Percentiles rank a stretch among this genome's conserved stretches.
These are phyloP conservation scores for Actinidia polygama DNA, from an alignment of 179 eudicot species.

Conservation along the genomic window DNA sequence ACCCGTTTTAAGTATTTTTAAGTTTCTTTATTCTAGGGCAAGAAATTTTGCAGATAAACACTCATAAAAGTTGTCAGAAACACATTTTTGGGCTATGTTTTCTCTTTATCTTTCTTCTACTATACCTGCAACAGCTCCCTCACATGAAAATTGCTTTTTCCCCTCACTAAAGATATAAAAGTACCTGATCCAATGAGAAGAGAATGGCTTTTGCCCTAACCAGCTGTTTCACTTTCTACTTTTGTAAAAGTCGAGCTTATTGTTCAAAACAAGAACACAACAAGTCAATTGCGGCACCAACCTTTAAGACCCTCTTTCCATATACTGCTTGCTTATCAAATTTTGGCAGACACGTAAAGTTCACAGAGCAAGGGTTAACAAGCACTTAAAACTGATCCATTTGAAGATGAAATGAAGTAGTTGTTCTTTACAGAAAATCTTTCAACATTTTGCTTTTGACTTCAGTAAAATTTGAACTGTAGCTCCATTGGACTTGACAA, in stretches of 20 bases:
- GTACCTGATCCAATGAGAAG: neutral
- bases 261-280: neutral
- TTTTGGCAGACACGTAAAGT: too few relatives aligned
- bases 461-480: neutral
- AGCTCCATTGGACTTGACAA: neutral
- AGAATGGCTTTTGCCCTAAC: neutral
- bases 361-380: neutral
- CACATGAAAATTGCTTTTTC: neutral
- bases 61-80: neutral
- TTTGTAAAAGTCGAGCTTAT: neutral
- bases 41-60: neutral
- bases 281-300: neutral
- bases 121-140: neutral
- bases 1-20: too few relatives aligned
- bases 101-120: neutral
- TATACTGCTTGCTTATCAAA: neutral
- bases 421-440: neutral
- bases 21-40: neutral
- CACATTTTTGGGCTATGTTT: neutral
- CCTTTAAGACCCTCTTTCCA: neutral
- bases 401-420: neutral
- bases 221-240: neutral
- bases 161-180: neutral
- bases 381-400: neutral
- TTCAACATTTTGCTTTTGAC: slow-evolving; percentile 11